Evolutionary conservation across 192 early-diverging fungal genomes (phyloP), one percentile per base, ranked within the genome.

Genomic region (Backusella mclennaniae): DNA sequence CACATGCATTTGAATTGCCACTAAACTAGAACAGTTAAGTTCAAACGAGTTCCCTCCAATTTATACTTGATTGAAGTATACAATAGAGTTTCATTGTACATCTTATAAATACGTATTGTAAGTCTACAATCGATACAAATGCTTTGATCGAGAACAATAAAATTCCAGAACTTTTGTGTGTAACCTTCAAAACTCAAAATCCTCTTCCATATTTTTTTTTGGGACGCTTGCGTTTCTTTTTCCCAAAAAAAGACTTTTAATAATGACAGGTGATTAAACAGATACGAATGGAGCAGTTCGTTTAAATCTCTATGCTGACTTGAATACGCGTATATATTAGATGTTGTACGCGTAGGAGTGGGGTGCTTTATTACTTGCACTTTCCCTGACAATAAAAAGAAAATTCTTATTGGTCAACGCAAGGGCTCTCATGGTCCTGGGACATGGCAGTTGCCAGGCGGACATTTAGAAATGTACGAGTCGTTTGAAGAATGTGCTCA

Each of bases 351-450:
- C 15, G 87, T 88, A 42, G 87, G 87, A 3, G 71, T 88, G 0
- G 87, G 86, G 12, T 82, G 79, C n/a, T 88, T 88, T 71, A 82
- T 85, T 9, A 75, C 77, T 21, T 77, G 75, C 12, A 75, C 35
- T 19, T 33, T 35, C 6, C 68, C 68, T 23, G 46, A 35, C 12
- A 66, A 52, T 36, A 49, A 66, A 14, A 38, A 21, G 11, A 71
- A 49, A 31, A 72, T 88, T 12, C 76, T 90, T n/a, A 76, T 90
- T 36, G 89, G 89, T 14, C 77, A 86, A 73, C 81, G 89, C 42
- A 86, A 84, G 38, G 89, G 87, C 23, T 84, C 82, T 12, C 88
- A 87, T 79, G 88, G 88, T 14, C 83, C 87, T n/a, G 84, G 88
- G 79, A 82, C 68, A 6, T 85, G 66, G 38, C 86, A 88, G 72